Evolutionary conservation across 441 rosid genomes (phyloP).

Genomic region (Codiaeum variegatum): DNA sequence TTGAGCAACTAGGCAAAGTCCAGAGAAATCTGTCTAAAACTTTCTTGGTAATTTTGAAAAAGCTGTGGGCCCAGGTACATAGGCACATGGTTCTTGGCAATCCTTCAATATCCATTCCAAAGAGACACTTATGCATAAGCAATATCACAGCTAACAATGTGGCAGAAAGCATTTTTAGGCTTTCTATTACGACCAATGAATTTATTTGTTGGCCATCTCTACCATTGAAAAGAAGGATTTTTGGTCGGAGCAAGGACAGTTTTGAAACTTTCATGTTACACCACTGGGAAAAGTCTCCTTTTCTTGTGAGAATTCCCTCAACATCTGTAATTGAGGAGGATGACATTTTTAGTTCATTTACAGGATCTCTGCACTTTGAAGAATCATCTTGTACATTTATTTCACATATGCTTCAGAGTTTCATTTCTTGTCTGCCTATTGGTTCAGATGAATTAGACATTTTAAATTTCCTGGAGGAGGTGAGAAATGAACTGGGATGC

Average conservation of each 20-base stretch:
- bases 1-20: constrained; percentile 35
- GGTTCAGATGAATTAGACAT: constrained; percentile 57
- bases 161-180: constrained; percentile 55
- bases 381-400: constrained; percentile 29
- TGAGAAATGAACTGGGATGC: constrained; percentile 44
- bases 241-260: constrained; percentile 29
- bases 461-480: constrained; percentile 43
- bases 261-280: constrained; percentile 37
- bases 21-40: constrained; percentile 30
- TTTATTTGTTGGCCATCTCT: constrained; percentile 22
- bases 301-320: constrained; percentile 29
- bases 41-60: constrained; percentile 33
- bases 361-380: constrained; percentile 23
- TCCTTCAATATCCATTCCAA: constrained; percentile 19
- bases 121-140: constrained; percentile 23
- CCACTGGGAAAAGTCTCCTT: constrained; percentile 51
- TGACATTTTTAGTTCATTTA: constrained; percentile 34
- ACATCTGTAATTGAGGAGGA: constrained; percentile 25
- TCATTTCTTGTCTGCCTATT: constrained; percentile 50
- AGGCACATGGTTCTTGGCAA: constrained; percentile 27
- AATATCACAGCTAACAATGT: constrained; percentile 34
- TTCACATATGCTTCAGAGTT: constrained; percentile 36
- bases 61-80: constrained; percentile 40
- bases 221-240: constrained; percentile 32
- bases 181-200: constrained; percentile 30